phyloP scores from a whole-genome alignment of 2,329 filamentous ascomycete genomes.

The Xylariomycetidae sp. region DNA sequence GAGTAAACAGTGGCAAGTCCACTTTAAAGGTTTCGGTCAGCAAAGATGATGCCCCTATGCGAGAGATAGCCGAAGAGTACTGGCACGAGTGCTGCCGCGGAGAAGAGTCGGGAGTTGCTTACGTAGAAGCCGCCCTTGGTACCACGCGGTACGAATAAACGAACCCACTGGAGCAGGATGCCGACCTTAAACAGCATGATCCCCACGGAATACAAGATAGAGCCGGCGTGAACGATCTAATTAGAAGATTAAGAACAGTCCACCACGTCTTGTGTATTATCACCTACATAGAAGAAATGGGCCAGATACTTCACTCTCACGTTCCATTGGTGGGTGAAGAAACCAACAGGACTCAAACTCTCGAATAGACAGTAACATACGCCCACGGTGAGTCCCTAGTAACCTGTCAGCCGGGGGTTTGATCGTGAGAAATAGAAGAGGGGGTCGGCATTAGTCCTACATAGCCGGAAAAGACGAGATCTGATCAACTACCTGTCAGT shows the following conservation, averaged over 20 bases:
- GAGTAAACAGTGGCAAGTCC: constrained; percentile 3
- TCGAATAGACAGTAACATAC: constrained; percentile 1
- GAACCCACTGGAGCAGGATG: constrained; percentile 11
- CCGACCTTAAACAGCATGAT: constrained; percentile 9
- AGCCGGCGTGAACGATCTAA: constrained; percentile 5
- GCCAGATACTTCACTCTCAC: constrained; percentile 6
- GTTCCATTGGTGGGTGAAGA: constrained; percentile 12
- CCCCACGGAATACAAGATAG: constrained; percentile 3
- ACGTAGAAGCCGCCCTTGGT: constrained; percentile 8
- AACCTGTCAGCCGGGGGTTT: not conserved
- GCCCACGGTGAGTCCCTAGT: constrained; percentile 4
- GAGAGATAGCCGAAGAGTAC: not conserved
- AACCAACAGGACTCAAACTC: not conserved
- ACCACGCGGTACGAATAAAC: constrained; percentile 8
- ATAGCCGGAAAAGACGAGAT: constrained; percentile 6
- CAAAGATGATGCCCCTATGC: not conserved
- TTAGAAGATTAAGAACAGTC: not conserved
- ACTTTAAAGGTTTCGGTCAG: constrained; percentile 1
- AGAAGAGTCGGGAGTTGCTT: not conserved
- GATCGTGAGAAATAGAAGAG: not conserved
- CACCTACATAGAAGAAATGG: constrained; percentile 7
- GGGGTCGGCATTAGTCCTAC: not conserved
- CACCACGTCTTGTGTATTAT: not conserved
- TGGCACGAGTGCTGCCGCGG: not conserved
- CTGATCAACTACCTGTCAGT: constrained; percentile 1